Evolutionary conservation across 192 early-diverging fungal species (phyloP).

Genomic region (Umbelopsis sp.): DNA sequence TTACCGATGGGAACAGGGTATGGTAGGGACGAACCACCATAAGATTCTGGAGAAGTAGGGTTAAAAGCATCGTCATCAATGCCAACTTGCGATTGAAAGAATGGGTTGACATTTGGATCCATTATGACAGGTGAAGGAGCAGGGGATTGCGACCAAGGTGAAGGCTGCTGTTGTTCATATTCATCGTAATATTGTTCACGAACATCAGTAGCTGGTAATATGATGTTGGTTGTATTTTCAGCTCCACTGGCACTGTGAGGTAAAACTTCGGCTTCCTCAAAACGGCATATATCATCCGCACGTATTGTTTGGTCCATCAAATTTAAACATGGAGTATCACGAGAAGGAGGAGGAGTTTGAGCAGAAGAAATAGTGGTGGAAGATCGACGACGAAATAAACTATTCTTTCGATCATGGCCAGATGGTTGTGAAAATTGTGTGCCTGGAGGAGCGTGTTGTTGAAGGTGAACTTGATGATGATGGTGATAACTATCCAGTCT

Average conservation of each 20-base stretch:
- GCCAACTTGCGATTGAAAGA: constrained; percentile 49
- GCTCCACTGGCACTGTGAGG: not conserved
- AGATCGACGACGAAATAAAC: not conserved
- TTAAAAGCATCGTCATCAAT: constrained; percentile 62
- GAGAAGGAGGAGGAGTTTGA: not conserved
- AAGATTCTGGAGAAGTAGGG: constrained; percentile 43
- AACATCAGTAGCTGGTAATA: not conserved
- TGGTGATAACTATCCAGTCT: not conserved
- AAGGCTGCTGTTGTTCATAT: constrained; percentile 56
- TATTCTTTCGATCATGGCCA: constrained; percentile 14
- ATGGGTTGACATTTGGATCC: constrained; percentile 58
- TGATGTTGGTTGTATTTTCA: not conserved
- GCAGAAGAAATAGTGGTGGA: not conserved
- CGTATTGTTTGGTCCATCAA: not conserved
- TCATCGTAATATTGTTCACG: constrained; percentile 44
- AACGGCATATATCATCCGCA: not conserved
- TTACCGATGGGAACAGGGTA: constrained; percentile 40
- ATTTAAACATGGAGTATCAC: not conserved
- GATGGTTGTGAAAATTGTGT: constrained; percentile 21
- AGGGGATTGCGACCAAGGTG: constrained; percentile 61
- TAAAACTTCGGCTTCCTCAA: not conserved
- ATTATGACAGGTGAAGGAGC: constrained; percentile 52
- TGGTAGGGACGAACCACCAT: constrained; percentile 18
- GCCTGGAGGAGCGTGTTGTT: constrained; percentile 15
- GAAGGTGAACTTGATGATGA: constrained; percentile 2